Base-by-base conservation (phyloP, 1,284 basidiomycete genomes). In the Cystobasidiaceae sp. region DNA sequence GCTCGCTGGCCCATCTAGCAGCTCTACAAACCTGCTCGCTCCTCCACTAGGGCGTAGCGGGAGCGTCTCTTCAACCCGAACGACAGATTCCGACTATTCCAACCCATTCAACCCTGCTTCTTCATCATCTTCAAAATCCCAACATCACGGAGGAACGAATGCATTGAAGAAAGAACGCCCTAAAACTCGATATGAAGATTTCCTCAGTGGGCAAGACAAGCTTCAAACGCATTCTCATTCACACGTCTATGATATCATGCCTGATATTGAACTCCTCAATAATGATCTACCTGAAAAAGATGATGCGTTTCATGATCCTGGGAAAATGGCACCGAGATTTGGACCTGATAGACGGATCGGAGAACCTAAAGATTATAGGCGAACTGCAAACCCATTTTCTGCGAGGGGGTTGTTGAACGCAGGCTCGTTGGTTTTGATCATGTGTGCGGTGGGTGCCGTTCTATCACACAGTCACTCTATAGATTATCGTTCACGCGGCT, bases 331-430 rank as follows among this genome's bases (percentile, higher is more conserved):
- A 66, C n/a, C 70, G 59, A 11, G 46, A 68, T 25, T 71, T 69
- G 45, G 66, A 58, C 60, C 55, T 28, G 46, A 68, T 70, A 60
- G 69, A 67, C 66, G 66, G 60, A 55, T 65, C 69, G 57, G 62
- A 48, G 44, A 52, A 33, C 30, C 62, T 56, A 44, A 46, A 62
- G 34, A 49, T 56, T 43, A 32, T 56, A 65, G 44, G 30, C 28
- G 30, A 30, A 23, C 39, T 1, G 43, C 28, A 9, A 45, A 45
- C 46, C 30, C 41, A 13, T 56, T 57, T 19, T 60, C 56, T 51
- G 37, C 52, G 4, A 44, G 52, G 23, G 68, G 66, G 3, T 15
- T 69, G 3, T 19, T 72, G 48, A 71, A 71, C 56, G 32, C 58
- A 15, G 41, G 68, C 28, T 52, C 71, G 37, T 44, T 73, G 34